phyloP scores from a whole-genome alignment of 805 yeast genomes.

The Clavispora phyllophila region DNA sequence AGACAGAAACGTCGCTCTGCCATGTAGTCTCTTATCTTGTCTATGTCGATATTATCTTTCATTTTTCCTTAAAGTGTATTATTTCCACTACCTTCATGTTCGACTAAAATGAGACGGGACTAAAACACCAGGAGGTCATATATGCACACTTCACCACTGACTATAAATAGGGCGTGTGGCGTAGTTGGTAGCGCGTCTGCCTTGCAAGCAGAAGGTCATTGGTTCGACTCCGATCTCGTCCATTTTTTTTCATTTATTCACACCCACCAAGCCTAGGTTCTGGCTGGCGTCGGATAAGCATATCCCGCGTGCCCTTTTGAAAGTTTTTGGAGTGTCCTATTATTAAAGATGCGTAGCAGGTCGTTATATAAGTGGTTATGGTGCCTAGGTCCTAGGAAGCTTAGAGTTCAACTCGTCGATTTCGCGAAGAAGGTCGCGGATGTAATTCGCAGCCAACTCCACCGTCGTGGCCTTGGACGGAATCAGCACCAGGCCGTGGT shows the following conservation, averaged over 20 bases:
- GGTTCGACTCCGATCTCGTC: conserved; percentile 79
- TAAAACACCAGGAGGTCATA: too few species aligned
- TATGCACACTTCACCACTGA: too few species aligned
- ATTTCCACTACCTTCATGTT: too few species aligned
- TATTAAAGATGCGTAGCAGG: neutral
- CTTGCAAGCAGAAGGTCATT: conserved; percentile 73
- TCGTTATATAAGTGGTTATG: neutral
- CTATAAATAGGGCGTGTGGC: conserved; percentile 83
- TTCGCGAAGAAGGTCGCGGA: conserved; percentile 34
- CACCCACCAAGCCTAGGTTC: too few species aligned
- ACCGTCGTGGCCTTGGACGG: conserved; percentile 95
- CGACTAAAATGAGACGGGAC: too few species aligned
- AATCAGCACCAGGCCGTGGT: conserved; percentile 52
- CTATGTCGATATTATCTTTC: too few species aligned
- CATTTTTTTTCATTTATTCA: conserved; percentile 25
- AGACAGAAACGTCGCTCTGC: neutral
- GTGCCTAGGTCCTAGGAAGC: neutral
- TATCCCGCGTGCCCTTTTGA: too few species aligned
- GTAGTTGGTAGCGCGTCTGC: conserved; percentile 79
- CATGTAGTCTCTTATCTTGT: too few species aligned
- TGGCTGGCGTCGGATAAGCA: too few species aligned
- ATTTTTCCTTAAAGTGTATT: too few species aligned
- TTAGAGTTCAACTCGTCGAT: conserved; percentile 15
- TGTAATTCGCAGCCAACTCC: conserved; percentile 76
- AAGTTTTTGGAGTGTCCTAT: neutral